Base-by-base conservation (phyloP, 495 filamentous ascomycete genomes). In the Aspergillus campestris region DNA sequence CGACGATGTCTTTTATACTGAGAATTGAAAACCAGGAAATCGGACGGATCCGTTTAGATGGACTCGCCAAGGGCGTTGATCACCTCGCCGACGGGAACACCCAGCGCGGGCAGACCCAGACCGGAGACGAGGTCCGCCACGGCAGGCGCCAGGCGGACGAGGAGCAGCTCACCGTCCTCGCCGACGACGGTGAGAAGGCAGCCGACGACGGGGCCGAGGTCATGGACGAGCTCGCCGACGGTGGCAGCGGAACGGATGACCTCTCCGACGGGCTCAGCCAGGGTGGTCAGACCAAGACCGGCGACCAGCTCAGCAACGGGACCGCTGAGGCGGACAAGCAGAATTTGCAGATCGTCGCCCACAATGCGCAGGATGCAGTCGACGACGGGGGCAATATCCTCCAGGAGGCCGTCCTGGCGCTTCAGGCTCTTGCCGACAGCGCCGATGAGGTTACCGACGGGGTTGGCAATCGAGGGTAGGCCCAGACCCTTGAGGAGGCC, bases 111-210 rank as follows among this genome's bases (percentile, higher is more conserved):
- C 12, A 57, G 50, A 18, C 42, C 42, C 28, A 59, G 44, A 7
- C 37, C 44, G 6, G 34, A 31, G 31, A 59, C 42, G 9, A 59
- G 42, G 13, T 30, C 52, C 8, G 59, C 53, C 30, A 59, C 38
- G 32, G 49, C 48, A 31, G 54, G 51, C 29, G 49, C 48, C 27
- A 61, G 47, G 24, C 45, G 24, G 40, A 61, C 32, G 6, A 61
- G 58, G 8, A 57, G 49, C 30, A 48, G 36, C 7, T 42, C 39
- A 30, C 40, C 39, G 31, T 57, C 58, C n/a, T 58, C 40, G 24
- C 53, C 58, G 8, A 58, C 31, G n/a, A 58, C 40, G 24, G 52
- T 56, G 28, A 61, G 44, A 24, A 56, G 43, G 47, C 55, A 55
- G 44, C 56, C 54, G 10, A 58, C 40, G 27, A 48, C 44, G 15